Conservation (phyloP, 2,329 filamentous ascomycete species). For the Aureobasidium zeae region DNA sequence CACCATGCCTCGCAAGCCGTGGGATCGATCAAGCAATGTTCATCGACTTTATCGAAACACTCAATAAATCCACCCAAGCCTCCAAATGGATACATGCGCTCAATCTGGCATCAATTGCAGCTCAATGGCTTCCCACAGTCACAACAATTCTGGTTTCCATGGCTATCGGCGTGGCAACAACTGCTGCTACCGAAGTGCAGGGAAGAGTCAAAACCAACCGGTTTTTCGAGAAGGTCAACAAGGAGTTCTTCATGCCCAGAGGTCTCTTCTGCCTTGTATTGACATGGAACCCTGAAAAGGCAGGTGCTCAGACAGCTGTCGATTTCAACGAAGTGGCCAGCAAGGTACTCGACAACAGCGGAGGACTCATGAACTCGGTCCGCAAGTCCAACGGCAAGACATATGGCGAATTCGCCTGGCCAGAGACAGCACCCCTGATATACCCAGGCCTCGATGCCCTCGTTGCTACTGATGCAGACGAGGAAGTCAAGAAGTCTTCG, state of each 20-base stretch:
- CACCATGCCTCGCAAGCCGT: constrained; percentile 38
- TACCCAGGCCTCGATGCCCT: constrained; percentile 38
- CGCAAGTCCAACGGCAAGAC: constrained; percentile 32
- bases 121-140: constrained; percentile 32
- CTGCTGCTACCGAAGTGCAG: constrained; percentile 35
- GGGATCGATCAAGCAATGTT: constrained; percentile 43
- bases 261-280: constrained; percentile 49
- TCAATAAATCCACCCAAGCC: constrained; percentile 37
- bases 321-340: constrained; percentile 31
- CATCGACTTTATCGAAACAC: constrained; percentile 40
- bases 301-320: not conserved
- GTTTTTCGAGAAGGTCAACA: constrained; percentile 49
- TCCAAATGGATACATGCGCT: constrained; percentile 26
- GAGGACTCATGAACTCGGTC: constrained; percentile 26
- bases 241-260: constrained; percentile 47
- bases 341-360: constrained; percentile 25
- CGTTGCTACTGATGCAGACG: constrained; percentile 15
- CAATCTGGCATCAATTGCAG: constrained; percentile 28
- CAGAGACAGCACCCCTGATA: constrained; percentile 37
- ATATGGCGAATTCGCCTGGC: constrained; percentile 35
- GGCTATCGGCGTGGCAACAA: constrained; percentile 36
- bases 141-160: constrained; percentile 37
- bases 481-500: constrained; percentile 18
- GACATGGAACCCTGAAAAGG: constrained; percentile 24
- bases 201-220: constrained; percentile 37